A percentile compares a stretch with the other conserved stretches of the same genome.
Conservation (phyloP, 2,329 filamentous ascomycete genomes). For the Helotiales sp. region DNA sequence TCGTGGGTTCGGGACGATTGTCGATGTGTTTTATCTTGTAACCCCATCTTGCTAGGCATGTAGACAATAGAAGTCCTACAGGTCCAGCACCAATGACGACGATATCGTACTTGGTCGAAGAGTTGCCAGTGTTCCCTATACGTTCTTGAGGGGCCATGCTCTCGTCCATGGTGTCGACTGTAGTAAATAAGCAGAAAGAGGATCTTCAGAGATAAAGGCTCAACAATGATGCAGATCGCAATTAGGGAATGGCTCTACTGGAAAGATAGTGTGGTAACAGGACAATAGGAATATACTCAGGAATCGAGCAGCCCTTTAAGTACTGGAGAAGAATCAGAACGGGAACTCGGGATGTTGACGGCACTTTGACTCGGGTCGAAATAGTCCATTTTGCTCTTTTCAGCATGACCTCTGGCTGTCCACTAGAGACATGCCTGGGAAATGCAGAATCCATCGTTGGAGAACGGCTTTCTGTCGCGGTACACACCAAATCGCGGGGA, state of each 20-base stretch:
- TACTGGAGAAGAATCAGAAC: conserved; percentile 8
- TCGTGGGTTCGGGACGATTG: conserved; percentile 81
- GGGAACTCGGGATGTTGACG: conserved; percentile 20
- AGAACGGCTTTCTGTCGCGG: conserved; percentile 17
- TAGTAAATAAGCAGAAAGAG: background rate
- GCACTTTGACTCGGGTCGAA: conserved; percentile 21
- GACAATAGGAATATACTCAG: background rate
- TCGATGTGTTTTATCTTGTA: conserved; percentile 96
- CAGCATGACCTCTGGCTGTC: conserved; percentile 10
- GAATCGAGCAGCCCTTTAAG: background rate
- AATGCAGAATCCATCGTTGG: conserved; percentile 7
- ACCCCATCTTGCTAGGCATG: conserved; percentile 86
- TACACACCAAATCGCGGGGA: conserved; percentile 19
- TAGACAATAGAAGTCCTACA: conserved; percentile 83
- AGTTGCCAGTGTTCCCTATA: conserved; percentile 7
- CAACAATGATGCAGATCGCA: background rate
- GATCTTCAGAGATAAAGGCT: background rate
- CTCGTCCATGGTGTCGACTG: conserved; percentile 23
- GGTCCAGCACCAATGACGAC: conserved; percentile 90
- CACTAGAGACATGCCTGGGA: conserved; percentile 5
- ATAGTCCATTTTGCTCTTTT: conserved; percentile 2
- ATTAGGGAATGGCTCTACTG: background rate
- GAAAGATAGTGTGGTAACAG: background rate
- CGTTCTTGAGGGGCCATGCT: conserved; percentile 21
- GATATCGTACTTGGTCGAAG: conserved; percentile 52